Conservation (phyloP, 2,329 filamentous ascomycete species). For the Trichoderma guizhouense region DNA sequence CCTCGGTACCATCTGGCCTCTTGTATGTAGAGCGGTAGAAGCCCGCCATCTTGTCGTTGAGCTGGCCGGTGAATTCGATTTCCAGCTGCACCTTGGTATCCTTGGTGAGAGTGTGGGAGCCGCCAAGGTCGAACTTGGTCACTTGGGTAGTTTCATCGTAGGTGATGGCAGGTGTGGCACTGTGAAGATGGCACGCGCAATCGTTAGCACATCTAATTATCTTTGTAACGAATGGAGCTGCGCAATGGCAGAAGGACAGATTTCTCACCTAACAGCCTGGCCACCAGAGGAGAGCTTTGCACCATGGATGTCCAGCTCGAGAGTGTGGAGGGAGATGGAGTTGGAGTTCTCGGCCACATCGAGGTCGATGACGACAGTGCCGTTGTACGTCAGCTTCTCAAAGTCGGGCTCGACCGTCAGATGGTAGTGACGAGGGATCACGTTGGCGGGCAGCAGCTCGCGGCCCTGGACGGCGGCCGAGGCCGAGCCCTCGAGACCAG, state of each 20-base stretch:
- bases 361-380: conserved; percentile 79
- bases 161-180: conserved; percentile 47
- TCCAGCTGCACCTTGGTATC: conserved; percentile 68
- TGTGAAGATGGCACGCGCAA: neutral
- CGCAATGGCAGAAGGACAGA: neutral
- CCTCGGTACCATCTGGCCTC: conserved; percentile 70
- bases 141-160: conserved; percentile 79
- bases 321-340: conserved; percentile 81
- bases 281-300: conserved; percentile 46
- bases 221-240: neutral
- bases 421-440: conserved; percentile 89
- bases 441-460: conserved; percentile 86
- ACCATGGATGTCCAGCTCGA: conserved; percentile 80
- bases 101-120: conserved; percentile 58
- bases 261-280: conserved; percentile 43
- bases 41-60: conserved; percentile 95
- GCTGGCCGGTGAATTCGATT: conserved; percentile 64
- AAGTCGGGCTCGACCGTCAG: conserved; percentile 90
- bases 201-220: neutral
- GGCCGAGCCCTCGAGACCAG: conserved; percentile 17
- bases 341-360: conserved; percentile 81
- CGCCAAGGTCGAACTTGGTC: conserved; percentile 74
- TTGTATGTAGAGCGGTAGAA: conserved; percentile 97
- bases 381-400: conserved; percentile 80
- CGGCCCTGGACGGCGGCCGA: conserved; percentile 41